Evolutionary conservation across 2,329 filamentous ascomycete genomes (phyloP).

Genomic region (Trichoderma lentiforme): DNA sequence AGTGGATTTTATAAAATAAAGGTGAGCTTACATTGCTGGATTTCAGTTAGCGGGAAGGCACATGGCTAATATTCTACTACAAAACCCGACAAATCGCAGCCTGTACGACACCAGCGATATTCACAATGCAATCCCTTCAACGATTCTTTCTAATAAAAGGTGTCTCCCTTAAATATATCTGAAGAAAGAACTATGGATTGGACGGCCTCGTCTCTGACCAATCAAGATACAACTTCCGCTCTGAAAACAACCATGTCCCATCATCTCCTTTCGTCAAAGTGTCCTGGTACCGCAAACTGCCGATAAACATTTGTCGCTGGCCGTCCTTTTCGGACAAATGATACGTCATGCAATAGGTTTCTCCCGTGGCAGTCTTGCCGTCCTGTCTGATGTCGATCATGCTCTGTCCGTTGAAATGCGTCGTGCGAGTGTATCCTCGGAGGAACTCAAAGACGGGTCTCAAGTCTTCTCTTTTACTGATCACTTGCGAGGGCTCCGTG

Average conservation of each 20-base stretch:
- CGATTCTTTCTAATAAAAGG: neutral
- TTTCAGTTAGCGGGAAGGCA: rapidly evolving
- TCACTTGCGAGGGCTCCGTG: neutral
- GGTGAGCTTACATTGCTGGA: neutral
- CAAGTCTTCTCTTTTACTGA: neutral
- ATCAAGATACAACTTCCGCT: conserved; percentile 12
- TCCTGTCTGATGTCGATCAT: neutral
- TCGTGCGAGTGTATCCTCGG: neutral
- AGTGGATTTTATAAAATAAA: neutral
- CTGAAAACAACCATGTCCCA: neutral
- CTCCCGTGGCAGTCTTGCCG: conserved; percentile 1
- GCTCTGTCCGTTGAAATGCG: conserved; percentile 15
- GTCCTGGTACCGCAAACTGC: conserved; percentile 12
- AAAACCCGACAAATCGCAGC: neutral
- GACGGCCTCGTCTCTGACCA: conserved; percentile 9
- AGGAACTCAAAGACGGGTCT: neutral
- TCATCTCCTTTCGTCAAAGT: neutral
- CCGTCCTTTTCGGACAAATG: conserved; percentile 2
- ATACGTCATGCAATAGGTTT: conserved; percentile 14
- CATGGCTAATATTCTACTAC: neutral
- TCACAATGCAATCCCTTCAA: neutral
- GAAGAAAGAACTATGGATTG: neutral
- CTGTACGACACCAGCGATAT: neutral
- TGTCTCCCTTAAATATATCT: neutral
- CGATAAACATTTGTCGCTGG: neutral